phyloP scores from a whole-genome alignment of 345 rosid genomes.

The Arabidopsis suecica region DNA sequence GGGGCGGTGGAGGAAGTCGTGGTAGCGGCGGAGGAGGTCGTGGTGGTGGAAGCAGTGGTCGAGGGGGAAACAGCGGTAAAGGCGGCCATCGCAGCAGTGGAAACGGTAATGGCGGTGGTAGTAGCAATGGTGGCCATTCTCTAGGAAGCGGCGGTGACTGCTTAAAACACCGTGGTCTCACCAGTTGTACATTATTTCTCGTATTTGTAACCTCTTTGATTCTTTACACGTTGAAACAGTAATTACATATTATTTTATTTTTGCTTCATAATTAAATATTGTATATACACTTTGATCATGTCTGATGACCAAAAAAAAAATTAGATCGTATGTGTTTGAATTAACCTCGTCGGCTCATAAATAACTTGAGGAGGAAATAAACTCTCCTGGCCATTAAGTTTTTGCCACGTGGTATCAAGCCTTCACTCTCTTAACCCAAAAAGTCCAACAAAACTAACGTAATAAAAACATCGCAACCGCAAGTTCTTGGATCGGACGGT shows the following conservation, averaged over 20 bases:
- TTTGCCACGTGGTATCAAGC: constrained; percentile 2
- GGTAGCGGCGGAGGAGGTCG: constrained; percentile 7
- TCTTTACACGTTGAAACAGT: not conserved
- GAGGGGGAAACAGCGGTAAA: not conserved
- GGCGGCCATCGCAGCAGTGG: not conserved
- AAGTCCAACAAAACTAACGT: not conserved
- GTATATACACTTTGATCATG: constrained; percentile 21
- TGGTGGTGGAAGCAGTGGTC: constrained; percentile 14
- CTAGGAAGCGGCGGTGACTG: constrained; percentile 16
- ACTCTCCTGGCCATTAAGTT: not conserved
- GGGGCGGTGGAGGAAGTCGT: constrained; percentile 2
- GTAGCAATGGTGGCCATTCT: constrained; percentile 8
- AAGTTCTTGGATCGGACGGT: constrained; percentile 12
- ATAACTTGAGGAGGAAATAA: not conserved
- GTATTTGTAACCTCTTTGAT: constrained; percentile 17
- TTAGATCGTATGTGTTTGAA: too few species aligned
- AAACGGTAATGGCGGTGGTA: constrained; percentile 20
- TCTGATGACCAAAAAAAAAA: too few species aligned
- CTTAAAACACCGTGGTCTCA: constrained; percentile 17
- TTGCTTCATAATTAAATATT: not conserved
- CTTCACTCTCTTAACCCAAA: not conserved
- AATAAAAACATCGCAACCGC: not conserved
- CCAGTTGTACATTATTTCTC: not conserved
- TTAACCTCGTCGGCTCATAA: too few species aligned
- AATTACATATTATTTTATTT: not conserved